Evolutionary conservation across 2,329 filamentous ascomycete genomes (phyloP), one percentile per base, ranked within the genome.

Genomic region (Ceratocystis lukuohia): DNA sequence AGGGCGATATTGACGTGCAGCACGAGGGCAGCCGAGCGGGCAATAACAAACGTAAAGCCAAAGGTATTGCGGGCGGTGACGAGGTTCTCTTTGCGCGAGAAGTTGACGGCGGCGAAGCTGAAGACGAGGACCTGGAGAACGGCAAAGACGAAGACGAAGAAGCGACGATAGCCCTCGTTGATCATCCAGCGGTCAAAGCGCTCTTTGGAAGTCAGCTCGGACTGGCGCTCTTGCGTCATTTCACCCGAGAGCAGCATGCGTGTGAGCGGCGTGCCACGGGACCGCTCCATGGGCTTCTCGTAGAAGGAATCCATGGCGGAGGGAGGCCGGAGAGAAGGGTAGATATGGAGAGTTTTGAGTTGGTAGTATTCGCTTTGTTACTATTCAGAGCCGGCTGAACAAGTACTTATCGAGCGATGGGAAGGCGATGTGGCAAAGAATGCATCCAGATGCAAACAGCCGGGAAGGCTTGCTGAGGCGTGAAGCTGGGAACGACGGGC

Each of bases 121-220:
- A 93, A 94, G 50, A 94, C 84, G 77, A 92, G 84, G 69, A 82
- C 79, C 75, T 94, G 89, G 45, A 89, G 76, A 57, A 88, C 73
- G 71, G 88, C 81, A 75, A 93, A 94, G 64, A 89, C 79, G 71
- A 86, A 85, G 68, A 93, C 88, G 67, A 80, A 91, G 84, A 93
- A 81, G 84, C 88, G 81, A 74, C 88, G 82, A 74, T 91, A 91
- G 68, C 89, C 89, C 74, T 93, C 89, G 74, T 93, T 93, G 69
- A 93, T 87, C 89, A 94, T 92, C 89, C 89, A 94, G 70, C 86
- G 80, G 75, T 92, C 87, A 73, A 93, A 88, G 74, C 83, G 88
- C 74, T 93, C 88, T 72, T 83, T 82, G 69, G 83, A 75, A 28
- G 84, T 84, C 71, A 93, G 77, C 66, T 86, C 82, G 73, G 85